A percentile compares a stretch with the other conserved stretches of the same genome.
Conservation (phyloP, 495 filamentous ascomycete species). For the Lineolata rhizophorae region DNA sequence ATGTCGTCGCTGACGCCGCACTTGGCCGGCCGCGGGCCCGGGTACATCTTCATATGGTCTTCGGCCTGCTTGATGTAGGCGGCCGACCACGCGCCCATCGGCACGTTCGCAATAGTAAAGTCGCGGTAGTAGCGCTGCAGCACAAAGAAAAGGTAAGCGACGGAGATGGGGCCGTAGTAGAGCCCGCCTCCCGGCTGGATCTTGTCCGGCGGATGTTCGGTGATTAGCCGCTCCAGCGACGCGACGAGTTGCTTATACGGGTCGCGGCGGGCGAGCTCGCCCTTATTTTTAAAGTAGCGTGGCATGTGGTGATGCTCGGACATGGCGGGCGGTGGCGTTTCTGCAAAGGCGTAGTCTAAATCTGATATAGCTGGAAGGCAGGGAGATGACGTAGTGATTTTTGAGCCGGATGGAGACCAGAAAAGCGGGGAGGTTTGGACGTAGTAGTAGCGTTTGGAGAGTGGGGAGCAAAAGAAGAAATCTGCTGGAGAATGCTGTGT, state of each 20-base stretch:
- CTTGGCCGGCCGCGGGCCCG: slow-evolving; percentile 16
- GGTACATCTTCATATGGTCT: slow-evolving; percentile 22
- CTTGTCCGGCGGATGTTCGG: slow-evolving; percentile 15
- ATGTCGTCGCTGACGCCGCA: slow-evolving; percentile 36
- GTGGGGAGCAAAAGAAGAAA: too few species aligned
- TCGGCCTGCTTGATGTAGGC: slow-evolving; percentile 20
- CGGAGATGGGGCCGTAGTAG: slow-evolving; percentile 34
- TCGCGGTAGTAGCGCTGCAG: slow-evolving; percentile 26
- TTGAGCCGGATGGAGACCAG: too few species aligned
- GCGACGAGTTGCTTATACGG: slow-evolving; percentile 21
- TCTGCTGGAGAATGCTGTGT: too few species aligned
- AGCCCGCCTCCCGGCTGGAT: slow-evolving; percentile 25
- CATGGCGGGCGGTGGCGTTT: too few species aligned
- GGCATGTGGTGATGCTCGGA: too few species aligned
- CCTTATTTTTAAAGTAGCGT: slow-evolving; percentile 13
- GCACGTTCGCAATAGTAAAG: slow-evolving; percentile 21
- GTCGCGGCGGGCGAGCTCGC: slow-evolving; percentile 9
- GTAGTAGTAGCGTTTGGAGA: too few species aligned
- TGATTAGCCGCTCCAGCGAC: slow-evolving; percentile 20
- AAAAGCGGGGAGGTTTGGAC: too few species aligned
- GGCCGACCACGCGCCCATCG: slow-evolving; percentile 23
- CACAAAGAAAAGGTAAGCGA: slow-evolving; percentile 34
- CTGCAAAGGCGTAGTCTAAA: too few species aligned
- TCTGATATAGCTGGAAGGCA: too few species aligned
- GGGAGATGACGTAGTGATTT: too few species aligned